Percentiles rank a stretch among this genome's conserved stretches.
phyloP scores from a whole-genome alignment of 306 rosid species.

The Citrullus mucosospermus region DNA sequence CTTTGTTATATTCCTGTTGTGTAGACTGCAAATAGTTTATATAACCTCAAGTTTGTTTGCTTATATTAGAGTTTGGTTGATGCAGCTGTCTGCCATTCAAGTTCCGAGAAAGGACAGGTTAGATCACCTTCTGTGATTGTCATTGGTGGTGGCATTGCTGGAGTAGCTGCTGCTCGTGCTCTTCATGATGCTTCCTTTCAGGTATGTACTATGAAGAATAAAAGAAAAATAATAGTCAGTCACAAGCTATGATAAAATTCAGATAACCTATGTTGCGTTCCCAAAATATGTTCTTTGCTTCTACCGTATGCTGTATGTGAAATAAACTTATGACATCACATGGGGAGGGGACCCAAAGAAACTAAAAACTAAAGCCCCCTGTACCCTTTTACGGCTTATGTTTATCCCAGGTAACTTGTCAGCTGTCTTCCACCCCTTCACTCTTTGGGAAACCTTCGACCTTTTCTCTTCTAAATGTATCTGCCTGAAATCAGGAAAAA shows the following conservation, averaged over 20 bases:
- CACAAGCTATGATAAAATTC: not conserved
- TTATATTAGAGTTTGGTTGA: not conserved
- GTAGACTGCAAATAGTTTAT: slow-evolving; percentile 6
- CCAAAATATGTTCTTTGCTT: not conserved
- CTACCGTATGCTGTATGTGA: not conserved
- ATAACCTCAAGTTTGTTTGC: not conserved
- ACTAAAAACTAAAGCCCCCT: not conserved
- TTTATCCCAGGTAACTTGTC: not conserved
- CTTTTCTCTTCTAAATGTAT: not conserved
- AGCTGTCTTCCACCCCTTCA: not conserved
- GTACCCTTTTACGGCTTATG: not conserved
- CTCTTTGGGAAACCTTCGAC: not conserved
- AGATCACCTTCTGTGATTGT: slow-evolving; percentile 89
- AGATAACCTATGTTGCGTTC: not conserved
- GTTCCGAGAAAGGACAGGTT: slow-evolving; percentile 25
- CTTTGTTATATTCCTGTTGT: not conserved
- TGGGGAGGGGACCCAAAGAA: not conserved
- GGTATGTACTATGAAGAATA: slow-evolving; percentile 24
- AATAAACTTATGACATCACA: not conserved
- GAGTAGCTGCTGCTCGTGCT: slow-evolving; percentile 87
- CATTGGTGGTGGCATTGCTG: slow-evolving; percentile 90
- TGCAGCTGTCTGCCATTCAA: slow-evolving; percentile 47
- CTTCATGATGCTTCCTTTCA: slow-evolving; percentile 83
- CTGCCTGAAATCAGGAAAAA: not conserved
- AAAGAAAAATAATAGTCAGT: not conserved